Evolutionary conservation across 2,329 filamentous ascomycete genomes (phyloP), one percentile per base, ranked within the genome.

Genomic region (Microsporum canis): DNA sequence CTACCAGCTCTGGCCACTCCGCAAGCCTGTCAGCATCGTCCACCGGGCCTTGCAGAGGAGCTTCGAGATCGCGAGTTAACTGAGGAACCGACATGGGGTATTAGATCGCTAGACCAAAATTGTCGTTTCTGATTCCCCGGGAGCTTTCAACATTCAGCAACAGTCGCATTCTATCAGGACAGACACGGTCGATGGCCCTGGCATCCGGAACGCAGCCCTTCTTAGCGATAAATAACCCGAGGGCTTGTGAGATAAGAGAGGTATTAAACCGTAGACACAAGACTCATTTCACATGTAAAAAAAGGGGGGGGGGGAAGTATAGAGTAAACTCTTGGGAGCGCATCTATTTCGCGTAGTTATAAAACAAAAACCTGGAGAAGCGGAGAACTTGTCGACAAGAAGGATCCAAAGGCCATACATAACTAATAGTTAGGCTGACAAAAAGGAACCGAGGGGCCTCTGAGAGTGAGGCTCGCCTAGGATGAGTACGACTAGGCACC

Each of bases 1-100:
- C 58, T 10, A 58, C 53, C 33, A 64, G 31, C 27, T 57, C 45
- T n/a, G 62, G 63, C 65, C 65, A 66, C 60, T 63, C 61, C 5
- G 51, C 51, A 8, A 63, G 36, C 14, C 38, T 27, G 41, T 60
- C 43, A 58, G 59, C 61, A 59, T 61, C 63, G 7, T 39, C 56
- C 12, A 43, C 39, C 5, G 10, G 33, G 23, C n/a, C 51, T 23
- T 55, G 51, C 51, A 55, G 51, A 55, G 51, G 51, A 36, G 51
- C 51, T 36, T 55, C 51, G 33, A 55, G 51, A 6, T 55, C 51
- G 33, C 51, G 51, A 36, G 31, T 55, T 34, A 55, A 2, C 31
- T 55, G 51, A 34, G 51, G 51, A 36, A 36, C 51, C 29, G 51
- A 55, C 51, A 55, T 55, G 17, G 51, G 51, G 23, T n/a, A 23